Base-by-base conservation (phyloP, 345 rosid genomes). In the Boechera divaricarpa region DNA sequence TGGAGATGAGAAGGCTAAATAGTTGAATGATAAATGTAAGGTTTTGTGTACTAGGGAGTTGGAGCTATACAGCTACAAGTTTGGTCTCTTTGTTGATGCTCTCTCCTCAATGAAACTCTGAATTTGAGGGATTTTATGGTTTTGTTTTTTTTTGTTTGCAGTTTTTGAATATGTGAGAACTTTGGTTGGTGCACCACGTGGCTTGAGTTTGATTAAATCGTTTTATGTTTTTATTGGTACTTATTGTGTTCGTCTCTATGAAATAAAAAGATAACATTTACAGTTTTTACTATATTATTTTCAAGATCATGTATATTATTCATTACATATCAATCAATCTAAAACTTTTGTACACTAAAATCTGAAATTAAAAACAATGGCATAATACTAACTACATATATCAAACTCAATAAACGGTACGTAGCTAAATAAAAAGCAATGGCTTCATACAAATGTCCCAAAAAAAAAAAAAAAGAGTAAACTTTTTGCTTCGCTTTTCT, bases 1-100 rank as follows among this genome's bases (percentile, higher is more conserved):
- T 0, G 67, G 67, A 12, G 75, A 71, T 12, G 57, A 71, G 0
- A 59, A 47, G 57, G 66, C 67, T 11, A 47, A 59, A 26, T 35
- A 58, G 67, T 2, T 59, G 35, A 71, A 71, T 13, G 75, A 47
- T 6, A 47, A 6, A 21, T 11, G 67, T 24, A 3, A 59, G 12
- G 67, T 33, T 47, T 13, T 71, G 63, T 21, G 6, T 59, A 29
- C 21, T 16, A 47, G 1, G 57, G 67, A 59, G 15, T 9, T 57
- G 0, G 58, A 71, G 11, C 0, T n/a, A 1, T 8, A n/a, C 12
- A 35, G 11, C 28, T 2, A 7, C 0, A 71, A 3, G 57, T 33
- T 8, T 21, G 48, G 3, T 0, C 0, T 71, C 47, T 0, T 71
- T 15, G 24, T 26, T 5, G 15, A 12, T 18, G 10, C 6, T 47